phyloP scores from a whole-genome alignment of 768 basidiomycete genomes.

The Tulasnella sp. region DNA sequence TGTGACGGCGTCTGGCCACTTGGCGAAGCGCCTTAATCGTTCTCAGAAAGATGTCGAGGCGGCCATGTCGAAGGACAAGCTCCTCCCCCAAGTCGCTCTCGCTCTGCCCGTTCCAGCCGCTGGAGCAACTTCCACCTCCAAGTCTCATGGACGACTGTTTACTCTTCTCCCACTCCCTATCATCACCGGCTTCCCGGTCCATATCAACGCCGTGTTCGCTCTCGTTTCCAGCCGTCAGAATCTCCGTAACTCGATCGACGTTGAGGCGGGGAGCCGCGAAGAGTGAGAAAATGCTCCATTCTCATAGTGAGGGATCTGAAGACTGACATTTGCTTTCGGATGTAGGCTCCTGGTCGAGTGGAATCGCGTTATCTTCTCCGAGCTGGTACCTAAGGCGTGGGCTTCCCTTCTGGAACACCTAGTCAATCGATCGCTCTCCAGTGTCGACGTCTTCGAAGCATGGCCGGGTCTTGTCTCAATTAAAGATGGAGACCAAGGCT shows the following conservation, averaged over 20 bases:
- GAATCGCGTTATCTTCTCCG: slow-evolving; percentile 48
- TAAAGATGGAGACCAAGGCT: slow-evolving; percentile 35
- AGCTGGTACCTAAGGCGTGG: slow-evolving; percentile 49
- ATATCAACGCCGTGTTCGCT: slow-evolving; percentile 4
- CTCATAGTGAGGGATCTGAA: background rate
- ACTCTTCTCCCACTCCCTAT: slow-evolving; percentile 47
- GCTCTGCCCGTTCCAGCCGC: slow-evolving; percentile 39
- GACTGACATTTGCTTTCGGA: background rate
- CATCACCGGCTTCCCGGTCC: slow-evolving; percentile 6
- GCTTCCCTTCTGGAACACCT: slow-evolving; percentile 38
- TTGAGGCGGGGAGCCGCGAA: background rate
- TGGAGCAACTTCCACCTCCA: background rate
- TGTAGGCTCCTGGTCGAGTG: slow-evolving; percentile 47
- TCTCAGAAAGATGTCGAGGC: slow-evolving; percentile 31
- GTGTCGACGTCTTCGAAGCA: slow-evolving; percentile 34
- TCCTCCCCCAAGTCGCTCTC: slow-evolving; percentile 40
- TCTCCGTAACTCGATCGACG: slow-evolving; percentile 6
- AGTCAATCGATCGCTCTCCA: slow-evolving; percentile 31
- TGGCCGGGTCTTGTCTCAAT: background rate
- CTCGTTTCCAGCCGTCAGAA: slow-evolving; percentile 35
- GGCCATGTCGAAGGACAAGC: slow-evolving; percentile 44
- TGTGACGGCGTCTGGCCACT: slow-evolving; percentile 33
- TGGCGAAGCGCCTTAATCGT: background rate
- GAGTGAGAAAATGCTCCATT: background rate
- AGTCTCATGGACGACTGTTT: slow-evolving; percentile 44